A percentile compares a stretch with the other conserved stretches of the same genome.
Evolutionary conservation across 2,329 filamentous ascomycete species (phyloP).

Genomic region (Chaetomium olivaceum): DNA sequence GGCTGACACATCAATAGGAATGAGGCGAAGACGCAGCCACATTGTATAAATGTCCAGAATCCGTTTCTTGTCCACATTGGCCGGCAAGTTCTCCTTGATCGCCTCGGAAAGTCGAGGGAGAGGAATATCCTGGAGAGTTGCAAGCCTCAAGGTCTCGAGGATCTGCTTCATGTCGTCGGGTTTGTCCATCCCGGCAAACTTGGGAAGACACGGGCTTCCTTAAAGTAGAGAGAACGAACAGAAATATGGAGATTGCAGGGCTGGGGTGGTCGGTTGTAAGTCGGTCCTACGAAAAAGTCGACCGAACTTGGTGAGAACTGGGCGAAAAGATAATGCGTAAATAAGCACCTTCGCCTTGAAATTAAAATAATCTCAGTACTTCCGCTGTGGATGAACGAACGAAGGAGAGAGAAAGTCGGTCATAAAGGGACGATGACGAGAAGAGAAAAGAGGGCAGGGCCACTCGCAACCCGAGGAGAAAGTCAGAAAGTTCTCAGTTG

Average conservation of each 20-base stretch:
- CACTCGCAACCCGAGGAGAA: not conserved
- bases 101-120: slow-evolving; percentile 14
- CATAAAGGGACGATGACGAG: not conserved
- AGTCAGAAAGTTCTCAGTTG: not conserved
- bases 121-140: slow-evolving; percentile 17
- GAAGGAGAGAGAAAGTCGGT: not conserved
- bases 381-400: not conserved
- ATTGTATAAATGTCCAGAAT: slow-evolving; percentile 22
- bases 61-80: slow-evolving; percentile 9
- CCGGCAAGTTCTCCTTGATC: slow-evolving; percentile 12
- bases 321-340: not conserved
- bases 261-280: not conserved
- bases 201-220: slow-evolving; percentile 21
- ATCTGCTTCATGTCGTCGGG: slow-evolving; percentile 19
- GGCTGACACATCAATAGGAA: slow-evolving; percentile 19
- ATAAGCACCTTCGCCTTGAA: not conserved
- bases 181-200: slow-evolving; percentile 18
- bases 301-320: not conserved
- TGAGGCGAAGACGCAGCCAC: slow-evolving; percentile 29
- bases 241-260: not conserved
- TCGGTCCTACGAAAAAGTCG: not conserved
- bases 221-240: not conserved
- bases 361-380: not conserved
- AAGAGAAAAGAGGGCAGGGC: not conserved
- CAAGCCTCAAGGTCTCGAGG: slow-evolving; percentile 19